Evolutionary conservation across 345 rosid species (phyloP).

Genomic region (Balakata baccata): DNA sequence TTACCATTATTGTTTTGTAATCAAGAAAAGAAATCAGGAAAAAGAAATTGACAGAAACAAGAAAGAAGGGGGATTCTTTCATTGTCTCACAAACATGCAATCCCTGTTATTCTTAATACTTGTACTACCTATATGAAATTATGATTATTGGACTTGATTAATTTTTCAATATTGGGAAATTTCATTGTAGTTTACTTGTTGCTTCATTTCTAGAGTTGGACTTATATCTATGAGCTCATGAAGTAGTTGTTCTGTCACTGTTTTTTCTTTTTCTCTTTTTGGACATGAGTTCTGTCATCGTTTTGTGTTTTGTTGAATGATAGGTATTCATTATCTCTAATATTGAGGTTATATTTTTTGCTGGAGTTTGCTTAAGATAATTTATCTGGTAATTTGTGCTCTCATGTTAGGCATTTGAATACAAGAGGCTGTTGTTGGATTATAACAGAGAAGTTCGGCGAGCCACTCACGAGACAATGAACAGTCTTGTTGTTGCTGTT

Average conservation of each 20-base stretch:
- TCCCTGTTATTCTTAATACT: background rate
- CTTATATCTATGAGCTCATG: background rate
- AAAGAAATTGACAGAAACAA: background rate
- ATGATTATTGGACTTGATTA: background rate
- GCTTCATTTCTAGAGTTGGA: background rate
- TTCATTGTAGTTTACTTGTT: background rate
- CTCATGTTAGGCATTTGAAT: slow-evolving; percentile 64
- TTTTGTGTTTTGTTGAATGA: background rate
- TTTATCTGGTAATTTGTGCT: slow-evolving; percentile 8
- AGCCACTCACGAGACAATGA: slow-evolving; percentile 83
- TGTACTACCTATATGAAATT: background rate
- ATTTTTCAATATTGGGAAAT: background rate
- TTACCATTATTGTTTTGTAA: background rate
- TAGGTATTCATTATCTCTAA: too few species aligned
- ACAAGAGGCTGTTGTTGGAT: slow-evolving; percentile 83
- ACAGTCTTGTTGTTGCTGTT: slow-evolving; percentile 58
- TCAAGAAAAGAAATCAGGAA: background rate
- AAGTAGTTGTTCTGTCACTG: background rate
- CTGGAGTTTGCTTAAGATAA: slow-evolving; percentile 9
- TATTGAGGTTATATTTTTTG: background rate
- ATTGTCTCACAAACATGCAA: background rate
- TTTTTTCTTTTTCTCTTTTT: background rate
- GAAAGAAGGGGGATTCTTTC: background rate
- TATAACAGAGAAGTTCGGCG: slow-evolving; percentile 94
- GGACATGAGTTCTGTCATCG: background rate